Evolutionary conservation across 1,284 basidiomycete genomes (phyloP), one percentile per base, ranked within the genome.

Genomic region (Grifola frondosa): DNA sequence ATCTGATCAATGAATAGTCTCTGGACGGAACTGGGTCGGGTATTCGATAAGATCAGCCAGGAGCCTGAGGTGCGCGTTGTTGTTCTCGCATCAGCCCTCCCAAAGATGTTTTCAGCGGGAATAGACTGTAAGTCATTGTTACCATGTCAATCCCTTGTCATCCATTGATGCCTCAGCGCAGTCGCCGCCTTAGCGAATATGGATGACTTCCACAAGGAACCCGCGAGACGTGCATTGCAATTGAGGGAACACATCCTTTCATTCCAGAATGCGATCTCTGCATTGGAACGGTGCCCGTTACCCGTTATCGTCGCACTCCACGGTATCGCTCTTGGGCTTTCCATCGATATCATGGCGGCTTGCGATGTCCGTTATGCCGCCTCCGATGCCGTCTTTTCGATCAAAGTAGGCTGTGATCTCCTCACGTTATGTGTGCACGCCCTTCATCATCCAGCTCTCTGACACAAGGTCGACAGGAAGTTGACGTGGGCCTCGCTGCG

Each of bases 291-390:
- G n/a, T 84, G 84, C 53, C 76, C 78, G 0, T 84, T 87, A 58
- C 94, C 94, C 0, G 89, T 97, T 45, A 90, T 98, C 42, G 84
- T 74, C 1, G 92, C 94, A 0, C 71, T 89, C 1, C 86, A 94
- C 58, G 91, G 92, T 0, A 62, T 81, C 6, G 79, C 81, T 9
- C 66, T 88, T 37, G 94, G 94, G 0, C 75, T 95, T 0, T 90
- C 79, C 0, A 67, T 87, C 3, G 84, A 98, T 64, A 77, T 96
- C 49, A 75, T 89, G 13, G 71, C 77, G 0, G 85, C 88, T 0
- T 91, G 90, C 60, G 94, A 97, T 60, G 75, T 97, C 10, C 77
- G 94, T 0, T 84, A 88, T 50, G 81, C 84, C 1, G 77, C 88
- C 0, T 68, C 77, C 0, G 73, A 83, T 50, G 65, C 80, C 0